Base-by-base conservation (phyloP, 1,139 yeast species). In the Taiozyma onychis region DNA sequence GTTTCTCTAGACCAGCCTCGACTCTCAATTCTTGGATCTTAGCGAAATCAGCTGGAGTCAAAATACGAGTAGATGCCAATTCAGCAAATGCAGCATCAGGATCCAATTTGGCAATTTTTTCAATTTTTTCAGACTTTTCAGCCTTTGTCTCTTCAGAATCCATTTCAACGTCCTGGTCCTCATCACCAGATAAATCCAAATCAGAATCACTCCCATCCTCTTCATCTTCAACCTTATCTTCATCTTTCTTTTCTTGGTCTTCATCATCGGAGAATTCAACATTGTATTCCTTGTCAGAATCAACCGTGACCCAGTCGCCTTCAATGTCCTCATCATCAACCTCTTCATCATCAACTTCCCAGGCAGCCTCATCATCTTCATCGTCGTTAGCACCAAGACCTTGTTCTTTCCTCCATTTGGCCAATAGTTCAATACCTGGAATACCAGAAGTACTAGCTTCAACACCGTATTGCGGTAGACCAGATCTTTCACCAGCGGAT, bases 11-110 rank as follows among this genome's bases (percentile, higher is more conserved):
- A 55, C 96, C 97, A 5, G 96, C 96, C 67, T 86, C 84, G 11
- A 81, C 76, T 63, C 83, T 80, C 60, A 93, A 78, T 67, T 93
- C 97, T 62, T 90, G 95, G 59, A 93, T 76, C 69, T 91, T 91
- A 58, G 96, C 96, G 67, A 91, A 93, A 73, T 93, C 99, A 0
- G 98, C 98, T 26, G 99, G 99, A 0, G 99, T 93, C 59, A 93
- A 77, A 54, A 93, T 87, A 58, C 89, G 80, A 18, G 84, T 74
- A 3, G 91, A 74, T 42, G 95, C 83, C 44, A 90, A 65, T 50
- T 84, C 84, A 55, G 75, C 73, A 69, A 85, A 76, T 1, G 85
- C 85, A 47, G 70, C 70, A 46, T 68, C 75, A 6, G 73, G 55
- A 43, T 55, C 59, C 34, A 51, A 47, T 41, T 50, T 51, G 13